Evolutionary conservation across 2,329 filamentous ascomycete species (phyloP), one percentile per base, ranked within the genome.

Genomic region (Cytospora leucostoma): DNA sequence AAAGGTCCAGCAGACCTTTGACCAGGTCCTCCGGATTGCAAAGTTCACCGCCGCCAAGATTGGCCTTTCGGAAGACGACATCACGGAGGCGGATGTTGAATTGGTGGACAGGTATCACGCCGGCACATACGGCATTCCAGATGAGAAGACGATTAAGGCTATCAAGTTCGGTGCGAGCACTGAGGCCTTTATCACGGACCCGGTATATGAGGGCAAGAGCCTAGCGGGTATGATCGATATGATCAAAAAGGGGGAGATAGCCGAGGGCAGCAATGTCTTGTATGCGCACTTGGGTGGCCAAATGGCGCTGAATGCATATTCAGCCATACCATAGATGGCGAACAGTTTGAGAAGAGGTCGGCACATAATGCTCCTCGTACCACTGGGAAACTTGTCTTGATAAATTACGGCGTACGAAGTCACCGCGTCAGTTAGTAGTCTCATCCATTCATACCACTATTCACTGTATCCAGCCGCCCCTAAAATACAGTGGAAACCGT

Each of bases 151-250:
- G 1, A 80, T 88, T 56, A 86, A 86, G 37, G 88, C 88, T 0
- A 91, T 92, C 71, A 83, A 82, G 73, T 87, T 89, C 70, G 87
- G 85, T 6, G 89, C 89, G 0, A 74, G 78, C 64, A 90, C 85
- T 1, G 89, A 92, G 76, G 89, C 84, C 0, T 87, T 92, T 69
- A 89, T 92, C 66, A 91, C 88, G 0, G 89, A 92, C 71, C 89
- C 88, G 0, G 89, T 92, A 1, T 92, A 92, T 70, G 88, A 91
- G 75, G 89, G 89, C 1, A 92, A 92, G 82, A 89, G 85, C 68
- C 76, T 92, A 73, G 88, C 88, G 4, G 89, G 88, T 0, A 82
- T 91, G 87, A 84, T 91, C 68, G 87, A 88, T 71, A 76, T 91
- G 77, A 84, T 90, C 19, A 81, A 77, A 67, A 84, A 82, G 57